phyloP scores from a whole-genome alignment of 1,139 yeast genomes.

The Pichia sp. region DNA sequence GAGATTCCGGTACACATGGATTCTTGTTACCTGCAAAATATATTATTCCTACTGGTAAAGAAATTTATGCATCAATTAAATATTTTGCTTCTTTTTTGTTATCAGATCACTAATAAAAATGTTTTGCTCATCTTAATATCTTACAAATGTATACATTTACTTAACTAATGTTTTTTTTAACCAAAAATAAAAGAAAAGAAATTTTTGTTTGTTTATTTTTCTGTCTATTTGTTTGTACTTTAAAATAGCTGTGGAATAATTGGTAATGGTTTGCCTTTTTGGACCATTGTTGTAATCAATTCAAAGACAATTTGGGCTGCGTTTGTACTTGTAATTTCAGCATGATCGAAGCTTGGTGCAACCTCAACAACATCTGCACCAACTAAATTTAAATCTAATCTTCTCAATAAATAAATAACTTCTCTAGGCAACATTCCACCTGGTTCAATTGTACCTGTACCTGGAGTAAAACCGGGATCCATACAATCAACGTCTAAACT shows the following conservation, averaged over 20 bases:
- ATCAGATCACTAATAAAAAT: slow-evolving; percentile 5
- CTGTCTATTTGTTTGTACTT: no score
- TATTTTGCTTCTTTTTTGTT: slow-evolving; percentile 66
- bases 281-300: slow-evolving; percentile 66
- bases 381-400: slow-evolving; percentile 55
- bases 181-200: neutral
- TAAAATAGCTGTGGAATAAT: neutral
- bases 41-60: slow-evolving; percentile 72
- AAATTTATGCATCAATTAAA: slow-evolving; percentile 59
- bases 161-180: neutral
- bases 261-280: slow-evolving; percentile 35
- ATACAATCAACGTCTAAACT: slow-evolving; percentile 76
- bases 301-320: slow-evolving; percentile 74
- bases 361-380: slow-evolving; percentile 81
- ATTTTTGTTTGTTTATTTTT: neutral
- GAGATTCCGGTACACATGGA: slow-evolving; percentile 83
- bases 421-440: slow-evolving; percentile 83
- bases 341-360: slow-evolving; percentile 63
- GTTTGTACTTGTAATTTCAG: slow-evolving; percentile 68
- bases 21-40: slow-evolving; percentile 67
- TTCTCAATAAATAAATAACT: slow-evolving; percentile 53
- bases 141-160: neutral
- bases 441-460: slow-evolving; percentile 79
- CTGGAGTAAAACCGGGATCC: slow-evolving; percentile 76
- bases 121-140: neutral